A percentile compares a stretch with the other conserved stretches of the same genome.
Conservation (phyloP, 805 yeast species). For the Priceomyces melissophilus region DNA sequence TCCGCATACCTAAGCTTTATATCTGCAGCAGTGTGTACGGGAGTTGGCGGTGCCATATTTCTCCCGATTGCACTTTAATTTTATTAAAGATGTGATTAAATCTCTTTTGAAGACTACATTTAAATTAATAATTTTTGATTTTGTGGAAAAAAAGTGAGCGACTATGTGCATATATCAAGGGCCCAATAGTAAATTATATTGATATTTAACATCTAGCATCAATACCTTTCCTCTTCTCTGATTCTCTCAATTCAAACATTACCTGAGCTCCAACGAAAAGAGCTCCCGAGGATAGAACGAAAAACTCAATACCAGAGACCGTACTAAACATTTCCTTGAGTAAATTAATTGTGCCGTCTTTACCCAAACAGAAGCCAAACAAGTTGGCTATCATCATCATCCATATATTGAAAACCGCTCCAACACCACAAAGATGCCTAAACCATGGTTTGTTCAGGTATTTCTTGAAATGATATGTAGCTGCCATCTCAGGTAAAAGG, state of each 20-base stretch:
- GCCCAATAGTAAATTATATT: background rate
- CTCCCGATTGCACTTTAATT: too few species aligned
- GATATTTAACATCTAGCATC: constrained; percentile 65
- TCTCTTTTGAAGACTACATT: background rate
- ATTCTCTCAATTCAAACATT: constrained; percentile 90
- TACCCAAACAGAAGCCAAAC: constrained; percentile 91
- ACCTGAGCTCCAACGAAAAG: constrained; percentile 85
- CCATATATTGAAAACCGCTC: constrained; percentile 90
- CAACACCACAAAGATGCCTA: constrained; percentile 78
- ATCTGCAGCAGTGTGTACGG: constrained; percentile 31
- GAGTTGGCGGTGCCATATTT: constrained; percentile 44
- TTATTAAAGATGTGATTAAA: background rate
- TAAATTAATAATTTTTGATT: background rate
- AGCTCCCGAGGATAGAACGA: constrained; percentile 56
- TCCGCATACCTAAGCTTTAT: constrained; percentile 21
- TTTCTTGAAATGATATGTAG: constrained; percentile 43
- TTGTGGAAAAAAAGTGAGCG: background rate
- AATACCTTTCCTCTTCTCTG: constrained; percentile 80
- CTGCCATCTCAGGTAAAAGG: constrained; percentile 77
- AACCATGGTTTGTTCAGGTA: constrained; percentile 59
- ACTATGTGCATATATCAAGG: background rate
- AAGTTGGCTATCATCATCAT: constrained; percentile 97
- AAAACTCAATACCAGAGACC: constrained; percentile 60
- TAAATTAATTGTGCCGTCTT: constrained; percentile 72
- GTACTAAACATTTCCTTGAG: constrained; percentile 72